These are phyloP conservation scores for Trypanosomatidae sp. DNA, from an alignment of 208 protist species.

Conservation along the genomic window DNA sequence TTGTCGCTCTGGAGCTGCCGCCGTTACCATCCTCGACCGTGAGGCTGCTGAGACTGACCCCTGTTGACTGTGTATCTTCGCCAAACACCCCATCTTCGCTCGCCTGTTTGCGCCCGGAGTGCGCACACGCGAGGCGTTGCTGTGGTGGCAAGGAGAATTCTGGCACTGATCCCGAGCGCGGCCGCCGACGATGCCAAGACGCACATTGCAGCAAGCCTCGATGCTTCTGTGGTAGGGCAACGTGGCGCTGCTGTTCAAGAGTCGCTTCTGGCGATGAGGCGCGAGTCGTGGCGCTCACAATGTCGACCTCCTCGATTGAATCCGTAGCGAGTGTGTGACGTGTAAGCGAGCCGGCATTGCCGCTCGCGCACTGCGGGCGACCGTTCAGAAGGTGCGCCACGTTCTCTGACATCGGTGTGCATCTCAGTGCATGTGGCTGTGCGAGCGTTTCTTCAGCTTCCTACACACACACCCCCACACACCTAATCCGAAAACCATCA, in stretches of 20 bases:
- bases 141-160: background rate
- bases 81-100: background rate
- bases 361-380: background rate
- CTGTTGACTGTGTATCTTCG: background rate
- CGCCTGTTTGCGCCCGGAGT: background rate
- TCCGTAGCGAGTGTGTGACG: background rate
- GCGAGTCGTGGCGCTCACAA: constrained; percentile 8
- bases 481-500: background rate
- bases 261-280: background rate
- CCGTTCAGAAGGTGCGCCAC: background rate
- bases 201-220: background rate
- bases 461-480: background rate
- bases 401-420: background rate
- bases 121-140: background rate
- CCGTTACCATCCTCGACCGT: background rate
- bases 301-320: background rate
- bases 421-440: background rate
- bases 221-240: background rate
- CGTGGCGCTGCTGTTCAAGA: background rate
- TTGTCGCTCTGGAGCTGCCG: background rate
- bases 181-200: background rate
- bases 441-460: background rate
- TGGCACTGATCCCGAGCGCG: background rate
- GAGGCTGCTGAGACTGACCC: constrained; percentile 3
- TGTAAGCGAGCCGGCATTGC: background rate